A percentile compares a stretch with the other conserved stretches of the same genome.
phyloP scores from a whole-genome alignment of 2,329 filamentous ascomycete genomes.

The Beauveria medogensis region DNA sequence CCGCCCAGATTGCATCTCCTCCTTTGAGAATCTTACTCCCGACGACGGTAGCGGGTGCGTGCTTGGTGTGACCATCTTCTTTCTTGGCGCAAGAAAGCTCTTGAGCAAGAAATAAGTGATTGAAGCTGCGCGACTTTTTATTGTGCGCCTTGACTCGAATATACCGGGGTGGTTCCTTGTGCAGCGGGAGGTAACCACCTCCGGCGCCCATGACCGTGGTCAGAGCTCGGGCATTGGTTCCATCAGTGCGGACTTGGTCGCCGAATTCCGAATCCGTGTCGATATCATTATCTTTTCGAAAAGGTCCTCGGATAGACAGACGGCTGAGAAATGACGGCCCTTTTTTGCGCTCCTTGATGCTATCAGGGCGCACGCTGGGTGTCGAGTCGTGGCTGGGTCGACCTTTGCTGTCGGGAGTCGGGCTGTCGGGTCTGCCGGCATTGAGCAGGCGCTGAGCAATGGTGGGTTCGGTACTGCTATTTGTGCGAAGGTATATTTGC shows the following conservation, averaged over 20 bases:
- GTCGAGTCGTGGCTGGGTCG: slow-evolving; percentile 36
- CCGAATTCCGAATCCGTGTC: slow-evolving; percentile 42
- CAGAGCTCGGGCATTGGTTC: slow-evolving; percentile 76
- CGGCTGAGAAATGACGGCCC: slow-evolving; percentile 85
- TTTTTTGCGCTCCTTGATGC: slow-evolving; percentile 49
- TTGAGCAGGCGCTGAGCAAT: slow-evolving; percentile 48
- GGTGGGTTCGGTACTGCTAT: slow-evolving; percentile 31
- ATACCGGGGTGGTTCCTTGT: slow-evolving; percentile 84
- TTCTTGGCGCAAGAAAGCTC: slow-evolving; percentile 62
- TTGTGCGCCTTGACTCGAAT: slow-evolving; percentile 76
- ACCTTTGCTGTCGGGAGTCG: slow-evolving; percentile 32
- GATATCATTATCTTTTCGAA: slow-evolving; percentile 59
- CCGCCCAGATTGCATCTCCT: slow-evolving; percentile 76
- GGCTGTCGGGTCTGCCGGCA: slow-evolving; percentile 44
- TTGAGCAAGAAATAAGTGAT: slow-evolving; percentile 84
- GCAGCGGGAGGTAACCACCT: slow-evolving; percentile 70
- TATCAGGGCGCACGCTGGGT: slow-evolving; percentile 12
- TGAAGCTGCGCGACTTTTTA: slow-evolving; percentile 75
- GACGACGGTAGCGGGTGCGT: slow-evolving; percentile 27
- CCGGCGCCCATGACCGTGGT: slow-evolving; percentile 62
- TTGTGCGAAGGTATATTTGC: slow-evolving; percentile 34
- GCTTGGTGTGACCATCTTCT: slow-evolving; percentile 20
- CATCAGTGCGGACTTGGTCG: slow-evolving; percentile 45
- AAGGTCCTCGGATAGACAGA: slow-evolving; percentile 60
- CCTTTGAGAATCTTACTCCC: slow-evolving; percentile 34